Conservation (phyloP, 2,329 filamentous ascomycete genomes). For the Coniochaeta sp. region DNA sequence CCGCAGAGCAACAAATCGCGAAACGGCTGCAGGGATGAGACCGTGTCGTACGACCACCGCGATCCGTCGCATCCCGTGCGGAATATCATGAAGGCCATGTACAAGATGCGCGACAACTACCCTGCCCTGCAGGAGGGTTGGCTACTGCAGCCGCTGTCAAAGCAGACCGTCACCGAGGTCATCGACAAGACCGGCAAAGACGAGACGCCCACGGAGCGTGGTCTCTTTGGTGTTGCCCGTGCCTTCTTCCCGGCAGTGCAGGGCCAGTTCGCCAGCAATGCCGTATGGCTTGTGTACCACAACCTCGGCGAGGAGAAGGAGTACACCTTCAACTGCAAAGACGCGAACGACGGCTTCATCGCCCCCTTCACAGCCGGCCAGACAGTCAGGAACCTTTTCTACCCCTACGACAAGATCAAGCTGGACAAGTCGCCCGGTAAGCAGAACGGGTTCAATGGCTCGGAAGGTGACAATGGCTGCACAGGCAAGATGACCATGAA, state of each 20-base stretch:
- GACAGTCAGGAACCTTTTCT: slow-evolving; percentile 56
- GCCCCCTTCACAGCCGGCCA: slow-evolving; percentile 48
- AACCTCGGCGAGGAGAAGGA: slow-evolving; percentile 40
- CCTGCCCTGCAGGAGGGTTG: slow-evolving; percentile 54
- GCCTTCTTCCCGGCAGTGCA: slow-evolving; percentile 43
- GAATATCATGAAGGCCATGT: slow-evolving; percentile 55
- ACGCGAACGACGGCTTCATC: slow-evolving; percentile 40
- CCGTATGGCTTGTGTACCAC: slow-evolving; percentile 43
- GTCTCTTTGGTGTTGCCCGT: slow-evolving; percentile 54
- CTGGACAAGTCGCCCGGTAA: slow-evolving; percentile 36
- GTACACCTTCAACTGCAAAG: slow-evolving; percentile 50
- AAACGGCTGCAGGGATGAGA: slow-evolving; percentile 46
- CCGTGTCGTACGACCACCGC: slow-evolving; percentile 51
- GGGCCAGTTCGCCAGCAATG: slow-evolving; percentile 35
- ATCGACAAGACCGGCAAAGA: slow-evolving; percentile 13
- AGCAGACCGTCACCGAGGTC: slow-evolving; percentile 29
- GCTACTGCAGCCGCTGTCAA: slow-evolving; percentile 46
- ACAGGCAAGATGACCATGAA: slow-evolving; percentile 42
- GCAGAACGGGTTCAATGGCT: slow-evolving; percentile 37
- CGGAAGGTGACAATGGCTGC: slow-evolving; percentile 46
- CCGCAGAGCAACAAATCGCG: slow-evolving; percentile 42
- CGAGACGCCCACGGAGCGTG: slow-evolving; percentile 25
- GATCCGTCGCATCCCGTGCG: slow-evolving; percentile 54
- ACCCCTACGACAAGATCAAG: slow-evolving; percentile 49
- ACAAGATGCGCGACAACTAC: slow-evolving; percentile 46